phyloP scores from a whole-genome alignment of 768 basidiomycete species.

The Amanita rimosa region DNA sequence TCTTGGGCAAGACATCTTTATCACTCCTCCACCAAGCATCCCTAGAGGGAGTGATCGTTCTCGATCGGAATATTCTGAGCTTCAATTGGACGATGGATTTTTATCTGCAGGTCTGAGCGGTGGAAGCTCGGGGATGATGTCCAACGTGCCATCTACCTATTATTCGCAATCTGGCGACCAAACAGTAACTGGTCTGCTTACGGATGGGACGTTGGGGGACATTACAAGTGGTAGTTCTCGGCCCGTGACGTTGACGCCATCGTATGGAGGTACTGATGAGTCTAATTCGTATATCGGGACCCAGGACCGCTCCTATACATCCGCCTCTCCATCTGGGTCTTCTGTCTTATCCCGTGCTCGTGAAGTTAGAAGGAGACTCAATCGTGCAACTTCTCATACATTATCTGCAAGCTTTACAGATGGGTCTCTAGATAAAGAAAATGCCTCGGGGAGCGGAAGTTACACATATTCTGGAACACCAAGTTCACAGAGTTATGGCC shows the following conservation, averaged over 20 bases:
- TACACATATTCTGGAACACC: slow-evolving; percentile 8
- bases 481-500: slow-evolving; percentile 1
- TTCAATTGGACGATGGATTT: slow-evolving; percentile 23
- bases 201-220: slow-evolving; percentile 16
- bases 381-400: slow-evolving; percentile 29
- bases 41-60: slow-evolving; percentile 21
- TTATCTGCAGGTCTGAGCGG: slow-evolving; percentile 24
- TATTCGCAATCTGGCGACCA: slow-evolving; percentile 20
- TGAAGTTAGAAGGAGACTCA: slow-evolving; percentile 40
- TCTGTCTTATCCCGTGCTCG: slow-evolving; percentile 41
- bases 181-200: slow-evolving; percentile 19
- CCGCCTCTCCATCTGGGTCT: slow-evolving; percentile 37
- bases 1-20: slow-evolving; percentile 25
- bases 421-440: slow-evolving; percentile 50
- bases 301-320: slow-evolving; percentile 27
- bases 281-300: slow-evolving; percentile 48
- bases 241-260: slow-evolving; percentile 37
- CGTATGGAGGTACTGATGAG: slow-evolving; percentile 33
- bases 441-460: slow-evolving; percentile 17
- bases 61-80: slow-evolving; percentile 17
- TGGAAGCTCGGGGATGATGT: slow-evolving; percentile 16
- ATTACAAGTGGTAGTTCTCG: slow-evolving; percentile 24
- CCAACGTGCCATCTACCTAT: slow-evolving; percentile 25
- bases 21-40: slow-evolving; percentile 31
- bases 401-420: slow-evolving; percentile 31